Conservation (phyloP, 306 rosid genomes). For the Rosa chinensis region DNA sequence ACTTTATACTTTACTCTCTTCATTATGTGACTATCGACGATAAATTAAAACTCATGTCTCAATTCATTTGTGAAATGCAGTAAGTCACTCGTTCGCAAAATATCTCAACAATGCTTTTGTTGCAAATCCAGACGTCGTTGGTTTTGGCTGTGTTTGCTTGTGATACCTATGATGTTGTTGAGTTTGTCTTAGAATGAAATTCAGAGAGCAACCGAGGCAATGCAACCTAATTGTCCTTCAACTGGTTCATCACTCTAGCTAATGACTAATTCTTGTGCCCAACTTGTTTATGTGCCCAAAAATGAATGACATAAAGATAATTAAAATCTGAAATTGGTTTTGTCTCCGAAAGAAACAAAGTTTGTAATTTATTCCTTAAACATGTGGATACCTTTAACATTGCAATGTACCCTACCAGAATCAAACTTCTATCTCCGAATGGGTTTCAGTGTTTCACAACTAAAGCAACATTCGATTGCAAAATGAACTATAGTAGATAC, state of each 20-base stretch:
- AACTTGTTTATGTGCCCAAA: neutral
- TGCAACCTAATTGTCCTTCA: too few species aligned
- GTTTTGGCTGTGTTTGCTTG: too few species aligned
- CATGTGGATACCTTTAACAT: neutral
- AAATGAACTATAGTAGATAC: neutral
- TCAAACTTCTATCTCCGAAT: neutral
- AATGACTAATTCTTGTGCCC: neutral
- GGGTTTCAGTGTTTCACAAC: conserved; percentile 4
- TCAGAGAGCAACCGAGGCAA: too few species aligned
- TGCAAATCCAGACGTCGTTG: too few species aligned
- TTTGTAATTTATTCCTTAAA: neutral
- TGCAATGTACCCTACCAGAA: neutral
- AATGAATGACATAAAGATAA: neutral
- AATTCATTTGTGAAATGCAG: too few species aligned
- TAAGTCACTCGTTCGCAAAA: neutral
- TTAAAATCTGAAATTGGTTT: neutral
- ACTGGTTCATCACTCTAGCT: neutral
- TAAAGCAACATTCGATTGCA: neutral
- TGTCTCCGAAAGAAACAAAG: neutral
- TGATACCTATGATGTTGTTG: too few species aligned
- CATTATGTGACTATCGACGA: too few species aligned
- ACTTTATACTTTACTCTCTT: too few species aligned
- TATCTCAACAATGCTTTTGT: too few species aligned
- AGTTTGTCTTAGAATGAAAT: too few species aligned
- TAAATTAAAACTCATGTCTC: neutral